Evolutionary conservation across 257 asterid genomes (phyloP).

Genomic region (Nicotiana obtusifolia): DNA sequence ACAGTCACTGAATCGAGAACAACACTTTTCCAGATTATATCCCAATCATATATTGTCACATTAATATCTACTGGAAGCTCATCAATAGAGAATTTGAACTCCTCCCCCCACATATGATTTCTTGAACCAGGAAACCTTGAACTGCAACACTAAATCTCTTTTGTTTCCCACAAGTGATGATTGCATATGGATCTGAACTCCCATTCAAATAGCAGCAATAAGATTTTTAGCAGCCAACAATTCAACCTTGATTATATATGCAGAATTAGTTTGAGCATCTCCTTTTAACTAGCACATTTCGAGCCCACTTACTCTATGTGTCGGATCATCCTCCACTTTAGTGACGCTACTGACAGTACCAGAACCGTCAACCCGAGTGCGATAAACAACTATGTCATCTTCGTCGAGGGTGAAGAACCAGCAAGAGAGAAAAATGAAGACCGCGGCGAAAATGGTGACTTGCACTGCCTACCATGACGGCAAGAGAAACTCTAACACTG

Average conservation of each 20-base stretch:
- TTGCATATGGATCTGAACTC: constrained; percentile 91
- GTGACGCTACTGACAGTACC: constrained; percentile 30
- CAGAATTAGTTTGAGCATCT: constrained; percentile 38
- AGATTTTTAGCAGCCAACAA: constrained; percentile 93
- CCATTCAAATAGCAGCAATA: constrained; percentile 72
- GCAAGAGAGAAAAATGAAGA: constrained; percentile 44
- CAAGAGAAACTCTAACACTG: constrained; percentile 42
- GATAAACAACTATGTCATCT: constrained; percentile 32
- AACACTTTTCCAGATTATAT: too few species aligned
- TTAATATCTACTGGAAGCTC: too few species aligned
- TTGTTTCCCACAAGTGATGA: constrained; percentile 72
- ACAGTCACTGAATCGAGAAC: too few species aligned
- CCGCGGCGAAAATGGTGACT: constrained; percentile 63
- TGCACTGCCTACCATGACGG: constrained; percentile 95
- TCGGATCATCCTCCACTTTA: background rate
- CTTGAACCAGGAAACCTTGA: too few species aligned
- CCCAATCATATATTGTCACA: too few species aligned
- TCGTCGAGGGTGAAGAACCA: constrained; percentile 46
- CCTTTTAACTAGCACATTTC: constrained; percentile 37
- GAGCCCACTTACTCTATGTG: background rate
- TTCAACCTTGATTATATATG: constrained; percentile 82
- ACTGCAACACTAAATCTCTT: constrained; percentile 92
- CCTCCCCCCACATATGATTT: too few species aligned
- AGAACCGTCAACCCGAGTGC: constrained; percentile 21
- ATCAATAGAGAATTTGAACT: too few species aligned